Conservation (phyloP, 805 yeast species). For the Candida ovalis region DNA sequence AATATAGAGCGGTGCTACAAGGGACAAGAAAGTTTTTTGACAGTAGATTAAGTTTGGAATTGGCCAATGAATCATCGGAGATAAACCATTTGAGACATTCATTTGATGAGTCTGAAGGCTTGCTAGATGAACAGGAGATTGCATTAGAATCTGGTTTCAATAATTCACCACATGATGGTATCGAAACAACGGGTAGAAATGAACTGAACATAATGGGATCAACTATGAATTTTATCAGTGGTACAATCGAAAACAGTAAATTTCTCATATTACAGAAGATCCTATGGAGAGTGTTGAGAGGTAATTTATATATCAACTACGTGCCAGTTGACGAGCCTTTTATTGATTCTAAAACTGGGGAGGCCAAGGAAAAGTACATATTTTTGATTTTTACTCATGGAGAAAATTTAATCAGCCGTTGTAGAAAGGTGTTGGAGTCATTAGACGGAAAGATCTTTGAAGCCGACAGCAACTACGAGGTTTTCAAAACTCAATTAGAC, state of each 20-base stretch:
- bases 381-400: constrained; percentile 94
- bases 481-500: constrained; percentile 43
- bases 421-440: constrained; percentile 79
- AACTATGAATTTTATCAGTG: constrained; percentile 57
- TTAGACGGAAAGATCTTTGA: constrained; percentile 75
- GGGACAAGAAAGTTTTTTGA: constrained; percentile 35
- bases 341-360: constrained; percentile 53
- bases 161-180: constrained; percentile 1
- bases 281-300: constrained; percentile 89
- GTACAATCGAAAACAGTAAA: constrained; percentile 72
- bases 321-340: constrained; percentile 68
- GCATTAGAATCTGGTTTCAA: constrained; percentile 18
- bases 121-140: constrained; percentile 24
- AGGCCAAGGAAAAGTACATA: constrained; percentile 64
- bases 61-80: constrained; percentile 23
- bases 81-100: constrained; percentile 26
- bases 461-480: constrained; percentile 41
- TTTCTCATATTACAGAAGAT: constrained; percentile 74
- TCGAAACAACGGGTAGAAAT: constrained; percentile 29
- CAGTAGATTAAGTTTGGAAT: constrained; percentile 29
- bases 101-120: constrained; percentile 23
- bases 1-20: constrained; percentile 57
- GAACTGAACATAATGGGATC: constrained; percentile 33
- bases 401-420: constrained; percentile 59
- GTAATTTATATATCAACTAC: constrained; percentile 79